Percentiles rank a stretch among this genome's conserved stretches.
These are phyloP conservation scores for Candida hispaniensis DNA, from an alignment of 805 yeast genomes.

Conservation along the genomic window DNA sequence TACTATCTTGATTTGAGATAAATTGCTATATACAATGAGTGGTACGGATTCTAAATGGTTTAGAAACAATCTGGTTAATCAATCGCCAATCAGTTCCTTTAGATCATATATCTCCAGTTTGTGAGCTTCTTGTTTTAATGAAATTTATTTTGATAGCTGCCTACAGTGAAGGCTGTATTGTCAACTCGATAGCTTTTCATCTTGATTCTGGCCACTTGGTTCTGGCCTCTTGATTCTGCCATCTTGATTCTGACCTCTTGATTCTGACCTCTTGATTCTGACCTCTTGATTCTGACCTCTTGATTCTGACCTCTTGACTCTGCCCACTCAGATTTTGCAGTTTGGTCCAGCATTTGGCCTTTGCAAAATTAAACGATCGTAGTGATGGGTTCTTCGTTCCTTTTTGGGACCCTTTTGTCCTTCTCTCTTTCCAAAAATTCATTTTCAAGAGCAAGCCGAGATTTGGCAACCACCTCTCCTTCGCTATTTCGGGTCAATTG, in stretches of 20 bases:
- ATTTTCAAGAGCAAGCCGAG: slow-evolving; percentile 6
- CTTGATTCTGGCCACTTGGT: too few species aligned
- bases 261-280: too few species aligned
- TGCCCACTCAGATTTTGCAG: not conserved
- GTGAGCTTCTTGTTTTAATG: not conserved
- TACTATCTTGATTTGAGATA: not conserved
- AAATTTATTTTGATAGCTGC: not conserved
- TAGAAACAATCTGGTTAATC: not conserved
- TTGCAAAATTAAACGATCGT: not conserved
- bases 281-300: too few species aligned
- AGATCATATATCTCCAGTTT: not conserved
- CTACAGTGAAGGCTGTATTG: too few species aligned
- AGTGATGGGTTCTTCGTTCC: slow-evolving; percentile 4
- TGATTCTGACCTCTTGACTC: not conserved
- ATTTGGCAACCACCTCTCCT: slow-evolving; percentile 6
- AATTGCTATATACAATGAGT: not conserved
- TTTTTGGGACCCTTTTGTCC: slow-evolving; percentile 10
- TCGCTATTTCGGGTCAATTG: slow-evolving; percentile 4
- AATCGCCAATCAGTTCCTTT: not conserved
- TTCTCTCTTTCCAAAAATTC: slow-evolving; percentile 8
- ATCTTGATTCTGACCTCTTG: too few species aligned
- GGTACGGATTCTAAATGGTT: not conserved
- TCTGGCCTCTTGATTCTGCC: too few species aligned
- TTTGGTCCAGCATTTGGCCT: not conserved
- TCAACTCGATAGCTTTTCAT: too few species aligned